phyloP scores from a whole-genome alignment of 2,329 filamentous ascomycete genomes.

The Diaporthe eres region DNA sequence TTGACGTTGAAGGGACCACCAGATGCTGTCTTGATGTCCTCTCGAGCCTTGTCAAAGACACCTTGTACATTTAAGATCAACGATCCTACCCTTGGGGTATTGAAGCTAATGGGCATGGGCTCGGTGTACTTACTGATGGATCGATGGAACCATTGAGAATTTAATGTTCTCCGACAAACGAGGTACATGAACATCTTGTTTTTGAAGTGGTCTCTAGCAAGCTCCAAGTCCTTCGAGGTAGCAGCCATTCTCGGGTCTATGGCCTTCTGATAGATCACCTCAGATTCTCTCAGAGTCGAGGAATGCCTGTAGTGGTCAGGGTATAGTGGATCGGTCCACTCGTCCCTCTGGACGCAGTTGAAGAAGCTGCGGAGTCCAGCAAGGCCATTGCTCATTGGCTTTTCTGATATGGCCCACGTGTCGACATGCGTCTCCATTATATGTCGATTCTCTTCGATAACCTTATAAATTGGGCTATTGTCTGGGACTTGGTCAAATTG shows the following conservation, averaged over 20 bases:
- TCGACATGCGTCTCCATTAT: neutral
- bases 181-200: neutral
- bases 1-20: slow-evolving; percentile 7
- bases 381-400: slow-evolving; percentile 3
- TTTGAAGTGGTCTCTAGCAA: neutral
- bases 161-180: neutral
- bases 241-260: neutral
- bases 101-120: neutral
- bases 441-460: neutral
- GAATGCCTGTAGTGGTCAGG: neutral
- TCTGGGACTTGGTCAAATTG: neutral
- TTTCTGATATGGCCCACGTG: neutral
- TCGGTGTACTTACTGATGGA: neutral
- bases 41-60: slow-evolving; percentile 7
- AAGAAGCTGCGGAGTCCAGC: neutral
- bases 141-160: neutral
- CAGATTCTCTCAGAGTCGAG: neutral
- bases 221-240: neutral
- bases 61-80: neutral
- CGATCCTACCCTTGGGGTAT: neutral
- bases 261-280: neutral
- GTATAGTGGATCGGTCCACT: neutral
- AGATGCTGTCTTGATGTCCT: neutral
- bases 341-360: neutral
- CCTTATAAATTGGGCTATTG: neutral